Conservation (phyloP, 768 basidiomycete genomes). For the Pulveroboletus ravenelii region DNA sequence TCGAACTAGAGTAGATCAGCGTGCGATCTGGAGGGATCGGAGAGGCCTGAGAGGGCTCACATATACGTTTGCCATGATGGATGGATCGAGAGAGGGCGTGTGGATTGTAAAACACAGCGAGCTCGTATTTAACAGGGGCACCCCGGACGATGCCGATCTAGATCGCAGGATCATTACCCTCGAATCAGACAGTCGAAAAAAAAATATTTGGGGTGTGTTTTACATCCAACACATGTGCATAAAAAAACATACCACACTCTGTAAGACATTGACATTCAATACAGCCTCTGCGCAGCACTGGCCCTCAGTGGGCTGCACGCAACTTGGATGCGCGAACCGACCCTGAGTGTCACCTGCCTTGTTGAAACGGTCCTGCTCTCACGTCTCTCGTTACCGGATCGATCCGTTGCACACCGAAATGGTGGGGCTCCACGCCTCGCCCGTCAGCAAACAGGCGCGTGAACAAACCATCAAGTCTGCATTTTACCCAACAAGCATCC, state of each 20-base stretch:
- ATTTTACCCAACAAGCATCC: too few relatives aligned
- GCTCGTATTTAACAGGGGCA: constrained; percentile 3
- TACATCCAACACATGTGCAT: neutral
- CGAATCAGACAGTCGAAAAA: neutral
- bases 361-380: too few relatives aligned
- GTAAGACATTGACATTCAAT: too few relatives aligned
- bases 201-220: neutral
- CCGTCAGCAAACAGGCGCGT: too few relatives aligned
- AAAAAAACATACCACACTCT: neutral
- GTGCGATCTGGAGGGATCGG: constrained; percentile 1
- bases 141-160: constrained; percentile 13
- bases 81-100: neutral
- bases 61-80: constrained; percentile 23
- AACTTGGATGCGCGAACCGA: too few relatives aligned
- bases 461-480: too few relatives aligned
- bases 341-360: too few relatives aligned
- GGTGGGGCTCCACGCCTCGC: too few relatives aligned
- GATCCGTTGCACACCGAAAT: too few relatives aligned
- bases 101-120: neutral
- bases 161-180: constrained; percentile 4
- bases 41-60: neutral
- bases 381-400: too few relatives aligned
- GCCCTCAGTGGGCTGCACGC: too few relatives aligned
- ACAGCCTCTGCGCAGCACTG: too few relatives aligned
- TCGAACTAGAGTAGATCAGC: constrained; percentile 51